Conservation (phyloP, 1,139 yeast species). For the Taphrina populina region DNA sequence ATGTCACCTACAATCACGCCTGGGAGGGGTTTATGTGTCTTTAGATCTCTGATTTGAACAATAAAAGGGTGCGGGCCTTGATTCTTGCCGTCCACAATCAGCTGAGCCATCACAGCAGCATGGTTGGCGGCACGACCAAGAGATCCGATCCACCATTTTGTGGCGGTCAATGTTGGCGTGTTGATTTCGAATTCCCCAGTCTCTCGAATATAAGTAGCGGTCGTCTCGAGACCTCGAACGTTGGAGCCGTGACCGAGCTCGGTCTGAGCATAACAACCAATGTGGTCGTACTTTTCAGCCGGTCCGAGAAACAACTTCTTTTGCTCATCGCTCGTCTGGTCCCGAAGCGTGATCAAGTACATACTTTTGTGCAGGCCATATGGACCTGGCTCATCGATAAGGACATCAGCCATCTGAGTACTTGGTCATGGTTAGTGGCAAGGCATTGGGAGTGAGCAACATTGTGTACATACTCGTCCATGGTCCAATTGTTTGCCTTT, state of each 20-base stretch:
- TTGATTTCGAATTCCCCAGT: constrained; percentile 70
- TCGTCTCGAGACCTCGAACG: constrained; percentile 87
- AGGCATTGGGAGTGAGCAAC: too few species aligned
- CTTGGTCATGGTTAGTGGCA: background rate
- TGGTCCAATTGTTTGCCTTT: constrained; percentile 21
- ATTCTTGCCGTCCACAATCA: constrained; percentile 64
- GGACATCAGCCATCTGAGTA: constrained; percentile 29
- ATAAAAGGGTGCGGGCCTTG: constrained; percentile 79
- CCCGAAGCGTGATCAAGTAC: constrained; percentile 33
- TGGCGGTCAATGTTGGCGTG: constrained; percentile 87
- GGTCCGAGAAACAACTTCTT: constrained; percentile 24
- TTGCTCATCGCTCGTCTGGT: constrained; percentile 30
- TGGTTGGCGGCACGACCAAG: constrained; percentile 94
- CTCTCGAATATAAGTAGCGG: constrained; percentile 70
- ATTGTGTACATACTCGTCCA: constrained; percentile 23
- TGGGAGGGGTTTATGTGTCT: constrained; percentile 60
- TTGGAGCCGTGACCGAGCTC: constrained; percentile 93
- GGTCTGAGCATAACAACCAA: constrained; percentile 91
- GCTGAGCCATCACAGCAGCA: constrained; percentile 74
- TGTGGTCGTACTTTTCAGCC: constrained; percentile 22
- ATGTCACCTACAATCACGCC: constrained; percentile 87
- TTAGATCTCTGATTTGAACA: constrained; percentile 77
- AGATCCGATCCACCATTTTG: constrained; percentile 99
- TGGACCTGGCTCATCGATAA: constrained; percentile 33
- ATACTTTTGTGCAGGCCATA: constrained; percentile 34